Evolutionary conservation across 352 stramenopile genomes (phyloP).

Genomic region (Globisporangium nunn): DNA sequence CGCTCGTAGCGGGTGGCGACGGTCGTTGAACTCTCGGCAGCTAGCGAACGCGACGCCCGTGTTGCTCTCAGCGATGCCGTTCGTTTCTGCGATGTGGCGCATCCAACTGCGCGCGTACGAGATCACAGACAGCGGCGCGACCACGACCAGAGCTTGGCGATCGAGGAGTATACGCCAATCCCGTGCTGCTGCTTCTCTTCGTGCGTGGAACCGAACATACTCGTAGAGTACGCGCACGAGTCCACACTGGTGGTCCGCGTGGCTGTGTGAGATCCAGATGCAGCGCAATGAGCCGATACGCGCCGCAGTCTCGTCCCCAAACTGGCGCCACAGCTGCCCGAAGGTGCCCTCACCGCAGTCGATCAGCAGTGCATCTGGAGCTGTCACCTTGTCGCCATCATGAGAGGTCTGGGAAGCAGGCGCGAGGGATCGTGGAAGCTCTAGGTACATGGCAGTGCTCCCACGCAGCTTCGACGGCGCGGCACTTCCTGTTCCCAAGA

Average conservation of each 20-base stretch:
- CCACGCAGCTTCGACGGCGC: conserved; percentile 96
- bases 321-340: conserved; percentile 84
- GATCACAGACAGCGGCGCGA: conserved; percentile 49
- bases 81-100: conserved; percentile 10
- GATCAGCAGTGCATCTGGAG: conserved; percentile 70
- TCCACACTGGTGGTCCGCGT: conserved; percentile 96
- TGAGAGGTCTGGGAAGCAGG: background rate
- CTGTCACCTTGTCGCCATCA: background rate
- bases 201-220: conserved; percentile 24
- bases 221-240: conserved; percentile 88
- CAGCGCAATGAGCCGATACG: conserved; percentile 69
- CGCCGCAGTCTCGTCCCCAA: conserved; percentile 24
- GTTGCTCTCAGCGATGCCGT: conserved; percentile 2
- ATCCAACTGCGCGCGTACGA: conserved; percentile 52
- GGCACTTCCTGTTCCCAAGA: conserved; percentile 94
- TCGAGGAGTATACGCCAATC: background rate
- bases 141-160: conserved; percentile 26
- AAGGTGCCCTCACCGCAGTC: conserved; percentile 94
- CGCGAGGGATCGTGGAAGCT: conserved; percentile 19
- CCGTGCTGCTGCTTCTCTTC: background rate
- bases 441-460: conserved; percentile 91
- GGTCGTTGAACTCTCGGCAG: conserved; percentile 52
- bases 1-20: conserved; percentile 12
- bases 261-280: conserved; percentile 96
- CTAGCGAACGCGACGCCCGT: conserved; percentile 24